Evolutionary conservation across 306 rosid species (phyloP), one percentile per base, ranked within the genome.

Genomic region (Carpinus viminea): DNA sequence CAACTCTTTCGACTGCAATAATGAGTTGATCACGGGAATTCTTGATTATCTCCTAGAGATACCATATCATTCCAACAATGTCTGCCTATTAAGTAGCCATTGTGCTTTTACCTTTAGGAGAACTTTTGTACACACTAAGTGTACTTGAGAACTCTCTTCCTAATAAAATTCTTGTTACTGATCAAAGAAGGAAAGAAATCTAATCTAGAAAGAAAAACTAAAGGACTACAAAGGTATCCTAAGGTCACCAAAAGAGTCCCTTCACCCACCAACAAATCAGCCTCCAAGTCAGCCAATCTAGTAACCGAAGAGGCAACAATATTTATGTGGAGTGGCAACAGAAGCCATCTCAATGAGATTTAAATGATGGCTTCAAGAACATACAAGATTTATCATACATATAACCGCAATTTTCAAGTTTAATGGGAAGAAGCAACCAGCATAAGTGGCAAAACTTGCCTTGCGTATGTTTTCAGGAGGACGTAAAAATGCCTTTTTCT

Each of bases 401-500:
- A 57, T 36, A 75, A 48, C 48, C 46, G 80, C 50, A 47, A 75
- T 74, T 43, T 57, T 13, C 26, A 77, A 55, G n/a, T 52, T 66
- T 34, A n/a, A 36, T 9, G 12, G 31, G 4, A 36, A 78, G 73
- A 59, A 51, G 41, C 51, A 78, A 60, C 74, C 66, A 46, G n/a
- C 46, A 12, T 12, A 72, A 13, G 76, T 66, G 47, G 24, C 46
- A 76, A 83, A 61, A 79, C 90, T 83, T 75, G 82, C 98, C 95
- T 94, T 94, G 4, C 98, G 93, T 74, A 89, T 87, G 85, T 76
- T 89, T 76, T 81, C 83, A 51, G 97, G 97, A 82, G 98, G 95
- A 72, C 86, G 87, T 80, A 89, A 78, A 87, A 94, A 94, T 61
- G 83, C 98, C 86, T 81, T 91, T 87, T 91, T 92, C 75, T 92